These are phyloP conservation scores for Metarhizium robertsii DNA, from an alignment of 2,329 filamentous ascomycete species.

Conservation along the genomic window DNA sequence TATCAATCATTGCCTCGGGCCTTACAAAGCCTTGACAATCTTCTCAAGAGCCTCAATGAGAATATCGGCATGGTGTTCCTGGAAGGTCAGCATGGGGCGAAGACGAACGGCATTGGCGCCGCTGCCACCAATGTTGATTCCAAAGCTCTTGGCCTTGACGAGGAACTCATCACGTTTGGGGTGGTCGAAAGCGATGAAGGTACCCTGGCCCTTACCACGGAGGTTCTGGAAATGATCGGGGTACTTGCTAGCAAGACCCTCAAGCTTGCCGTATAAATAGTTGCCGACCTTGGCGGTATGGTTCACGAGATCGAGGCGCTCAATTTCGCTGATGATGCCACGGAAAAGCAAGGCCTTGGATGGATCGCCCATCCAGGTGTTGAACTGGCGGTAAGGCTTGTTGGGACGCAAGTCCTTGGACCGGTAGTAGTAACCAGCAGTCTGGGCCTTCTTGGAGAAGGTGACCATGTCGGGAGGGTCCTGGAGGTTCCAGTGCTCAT, in stretches of 20 bases:
- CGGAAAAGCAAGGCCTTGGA: constrained; percentile 77
- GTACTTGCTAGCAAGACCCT: constrained; percentile 58
- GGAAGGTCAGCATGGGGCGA: constrained; percentile 85
- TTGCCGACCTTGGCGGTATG: constrained; percentile 70
- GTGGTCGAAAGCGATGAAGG: constrained; percentile 87
- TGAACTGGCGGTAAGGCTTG: constrained; percentile 93
- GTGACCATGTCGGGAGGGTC: constrained; percentile 87
- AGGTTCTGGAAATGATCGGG: constrained; percentile 75
- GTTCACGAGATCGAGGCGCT: constrained; percentile 66
- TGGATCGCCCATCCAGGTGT: constrained; percentile 96
- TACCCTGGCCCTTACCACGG: constrained; percentile 78
- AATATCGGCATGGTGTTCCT: constrained; percentile 83
- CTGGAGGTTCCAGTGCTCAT: constrained; percentile 83
- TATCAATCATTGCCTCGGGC: not conserved
- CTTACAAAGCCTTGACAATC: constrained; percentile 42
- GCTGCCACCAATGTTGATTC: constrained; percentile 81
- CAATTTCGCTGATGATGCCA: constrained; percentile 73
- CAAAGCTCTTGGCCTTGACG: constrained; percentile 65
- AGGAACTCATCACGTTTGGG: constrained; percentile 73
- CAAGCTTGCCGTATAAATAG: constrained; percentile 66
- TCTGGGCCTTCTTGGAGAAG: constrained; percentile 92
- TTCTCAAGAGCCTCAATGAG: constrained; percentile 72
- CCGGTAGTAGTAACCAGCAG: constrained; percentile 85
- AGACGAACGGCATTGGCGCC: constrained; percentile 68
- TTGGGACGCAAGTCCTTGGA: constrained; percentile 74